Base-by-base conservation (phyloP, 106 monocot species). In the Dioscorea alata region DNA sequence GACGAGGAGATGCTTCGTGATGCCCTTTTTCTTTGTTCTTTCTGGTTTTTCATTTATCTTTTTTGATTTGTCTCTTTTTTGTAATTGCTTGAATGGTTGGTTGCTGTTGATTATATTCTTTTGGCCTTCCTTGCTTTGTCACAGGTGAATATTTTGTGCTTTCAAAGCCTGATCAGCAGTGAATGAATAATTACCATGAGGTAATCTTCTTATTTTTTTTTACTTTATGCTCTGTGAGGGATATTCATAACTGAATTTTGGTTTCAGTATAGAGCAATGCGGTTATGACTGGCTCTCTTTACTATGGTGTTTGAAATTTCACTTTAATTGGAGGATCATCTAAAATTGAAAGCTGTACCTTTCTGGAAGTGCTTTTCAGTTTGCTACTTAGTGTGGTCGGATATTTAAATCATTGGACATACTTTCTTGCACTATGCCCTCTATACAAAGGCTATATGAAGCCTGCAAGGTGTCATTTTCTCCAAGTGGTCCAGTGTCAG, bases 391-490 rank as follows among this genome's bases (percentile, higher is more conserved):
- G 59, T 22, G 20, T 59, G 59, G 20, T 59, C 23, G 12, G 23
- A 59, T 59, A 18, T 23, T 59, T n/a, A 15, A 34, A 65, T 49
- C 12, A 22, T 6, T 21, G 12, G 22, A 66, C 14, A 32, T 75
- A 33, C 18, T 18, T 24, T 56, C 58, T 20, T 73, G 51, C 80
- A 80, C 68, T 33, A 88, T 88, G 88, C 81, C 84, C 33, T 69
- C 71, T 57, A 67, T 88, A 51, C 67, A 79, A 71, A 88, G 69
- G 53, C 74, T 88, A 33, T 78, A 84, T 76, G 80, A 84, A 48
- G 80, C 81, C 18, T 88, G 88, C 52, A 84, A 79, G 73, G 42
- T 59, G 63, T 84, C 88, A 48, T 81, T 84, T 48, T 88, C 88
- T 60, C 23, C 80, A 22, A 78, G 65, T 75, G 88, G 88, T 63